Base-by-base conservation (phyloP, 2,329 filamentous ascomycete species). In the Fusarium tjaetaba region DNA sequence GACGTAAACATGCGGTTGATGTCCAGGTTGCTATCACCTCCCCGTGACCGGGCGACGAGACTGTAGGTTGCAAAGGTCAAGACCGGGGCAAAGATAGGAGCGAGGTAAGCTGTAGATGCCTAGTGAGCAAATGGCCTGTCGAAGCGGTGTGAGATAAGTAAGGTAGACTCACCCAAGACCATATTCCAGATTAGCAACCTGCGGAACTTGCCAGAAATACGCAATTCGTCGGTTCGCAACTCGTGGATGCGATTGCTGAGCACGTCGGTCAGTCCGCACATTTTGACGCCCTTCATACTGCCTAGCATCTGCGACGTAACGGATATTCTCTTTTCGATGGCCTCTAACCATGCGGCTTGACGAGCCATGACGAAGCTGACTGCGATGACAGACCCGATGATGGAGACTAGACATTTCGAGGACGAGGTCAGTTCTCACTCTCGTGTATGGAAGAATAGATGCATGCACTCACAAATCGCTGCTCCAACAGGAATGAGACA, bases 241-340 rank as follows among this genome's bases (percentile, higher is more conserved):
- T n/a, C 43, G 9, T 76, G 73, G 14, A 76, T 67, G 0, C 55
- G 56, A 22, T 34, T 34, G 9, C 68, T 63, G 16, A 80, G 75
- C 1, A 72, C 68, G 0, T 70, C 64, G 1, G 73, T 68, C 1
- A 80, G 53, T 1, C 80, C 80, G 1, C 79, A 70, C 80, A 82
- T 82, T n/a, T 81, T 82, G 24, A 77, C 72, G 5, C 77, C 79
- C 36, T 80, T 82, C 57, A 82, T 81, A 4, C 69, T 71, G 1
- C 76, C 70, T 5, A 82, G 58, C 53, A 82, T 77, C 7, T 74
- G 67, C 0, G 80, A 77, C 0, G 80, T 82, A 0, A 76, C 75
- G 1, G 70, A 61, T 7, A 82, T 67, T 3, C 80, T 75, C 22
- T 70, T 74, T 22, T 82, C 73, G 4, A 81, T 79, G 2, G 79